These are phyloP conservation scores for Cladosporium austrohemisphaericum DNA, from an alignment of 2,329 filamentous ascomycete species.

Conservation along the genomic window DNA sequence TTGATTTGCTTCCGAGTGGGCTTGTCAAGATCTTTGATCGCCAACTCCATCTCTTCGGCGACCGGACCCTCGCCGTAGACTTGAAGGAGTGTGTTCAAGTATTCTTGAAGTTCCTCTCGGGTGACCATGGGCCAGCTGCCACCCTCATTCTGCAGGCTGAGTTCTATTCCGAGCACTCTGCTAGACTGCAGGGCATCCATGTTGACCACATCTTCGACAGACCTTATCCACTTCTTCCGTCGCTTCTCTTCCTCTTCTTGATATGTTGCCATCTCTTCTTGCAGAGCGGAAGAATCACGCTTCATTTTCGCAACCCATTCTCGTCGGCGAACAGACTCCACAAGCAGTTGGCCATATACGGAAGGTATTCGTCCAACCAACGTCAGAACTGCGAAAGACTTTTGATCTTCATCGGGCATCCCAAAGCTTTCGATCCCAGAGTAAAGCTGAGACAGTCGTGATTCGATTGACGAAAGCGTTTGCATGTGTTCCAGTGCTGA, in stretches of 20 bases:
- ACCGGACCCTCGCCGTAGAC: slow-evolving; percentile 64
- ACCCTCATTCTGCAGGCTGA: slow-evolving; percentile 78
- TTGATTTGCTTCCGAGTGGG: slow-evolving; percentile 85
- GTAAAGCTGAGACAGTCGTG: slow-evolving; percentile 68
- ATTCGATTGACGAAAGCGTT: slow-evolving; percentile 74
- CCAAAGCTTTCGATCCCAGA: slow-evolving; percentile 67
- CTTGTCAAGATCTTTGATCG: slow-evolving; percentile 72
- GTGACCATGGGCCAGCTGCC: slow-evolving; percentile 74
- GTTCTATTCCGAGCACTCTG: slow-evolving; percentile 68
- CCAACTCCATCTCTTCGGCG: slow-evolving; percentile 68
- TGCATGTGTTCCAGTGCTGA: slow-evolving; percentile 74
- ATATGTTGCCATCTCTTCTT: slow-evolving; percentile 87
- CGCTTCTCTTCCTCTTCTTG: slow-evolving; percentile 90
- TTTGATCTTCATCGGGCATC: slow-evolving; percentile 69
- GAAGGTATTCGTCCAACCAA: slow-evolving; percentile 79
- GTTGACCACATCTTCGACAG: slow-evolving; percentile 70
- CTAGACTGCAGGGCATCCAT: slow-evolving; percentile 63
- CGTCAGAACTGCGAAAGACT: slow-evolving; percentile 75
- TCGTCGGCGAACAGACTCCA: slow-evolving; percentile 77
- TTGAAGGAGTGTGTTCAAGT: slow-evolving; percentile 62
- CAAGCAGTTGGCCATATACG: slow-evolving; percentile 83
- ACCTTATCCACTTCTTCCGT: slow-evolving; percentile 85
- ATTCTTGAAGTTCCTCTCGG: slow-evolving; percentile 72
- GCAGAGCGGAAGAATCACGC: slow-evolving; percentile 77
- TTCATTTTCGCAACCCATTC: slow-evolving; percentile 94